Conservation (phyloP, 177 flowering plant genomes). For the Vitis hybrid region DNA sequence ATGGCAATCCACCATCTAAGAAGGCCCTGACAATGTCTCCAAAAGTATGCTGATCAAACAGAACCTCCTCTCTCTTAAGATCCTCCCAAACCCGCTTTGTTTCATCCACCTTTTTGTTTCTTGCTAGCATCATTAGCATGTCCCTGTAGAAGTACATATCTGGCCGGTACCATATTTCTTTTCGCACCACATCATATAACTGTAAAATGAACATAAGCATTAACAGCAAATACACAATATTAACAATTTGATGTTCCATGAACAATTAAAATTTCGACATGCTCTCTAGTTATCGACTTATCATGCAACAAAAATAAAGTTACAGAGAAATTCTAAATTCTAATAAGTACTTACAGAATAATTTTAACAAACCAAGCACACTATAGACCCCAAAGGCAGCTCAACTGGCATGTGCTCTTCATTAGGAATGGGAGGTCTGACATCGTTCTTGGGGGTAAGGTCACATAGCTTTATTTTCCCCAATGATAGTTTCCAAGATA, state of each 20-base stretch:
- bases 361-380: too few relatives aligned
- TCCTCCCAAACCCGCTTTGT: conserved; percentile 71
- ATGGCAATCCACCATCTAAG: conserved; percentile 63
- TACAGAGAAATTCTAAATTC: too few relatives aligned
- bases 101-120: conserved; percentile 74
- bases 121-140: conserved; percentile 94
- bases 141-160: conserved; percentile 97
- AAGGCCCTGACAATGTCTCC: conserved; percentile 81
- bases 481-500: too few relatives aligned
- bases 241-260: background rate
- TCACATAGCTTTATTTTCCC: too few relatives aligned
- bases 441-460: too few relatives aligned
- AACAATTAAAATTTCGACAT: background rate
- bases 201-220: conserved; percentile 26
- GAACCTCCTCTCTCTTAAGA: conserved; percentile 70
- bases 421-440: too few relatives aligned
- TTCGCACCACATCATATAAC: conserved; percentile 86
- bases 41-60: conserved; percentile 90
- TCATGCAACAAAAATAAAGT: too few relatives aligned
- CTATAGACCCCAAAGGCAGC: too few relatives aligned
- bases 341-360: too few relatives aligned
- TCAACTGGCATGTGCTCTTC: too few relatives aligned
- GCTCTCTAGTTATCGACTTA: too few relatives aligned
- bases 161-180: conserved; percentile 92
- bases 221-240: background rate